phyloP scores from a whole-genome alignment of 495 filamentous ascomycete genomes.

The Aspergillus sclerotiicarbonarius region DNA sequence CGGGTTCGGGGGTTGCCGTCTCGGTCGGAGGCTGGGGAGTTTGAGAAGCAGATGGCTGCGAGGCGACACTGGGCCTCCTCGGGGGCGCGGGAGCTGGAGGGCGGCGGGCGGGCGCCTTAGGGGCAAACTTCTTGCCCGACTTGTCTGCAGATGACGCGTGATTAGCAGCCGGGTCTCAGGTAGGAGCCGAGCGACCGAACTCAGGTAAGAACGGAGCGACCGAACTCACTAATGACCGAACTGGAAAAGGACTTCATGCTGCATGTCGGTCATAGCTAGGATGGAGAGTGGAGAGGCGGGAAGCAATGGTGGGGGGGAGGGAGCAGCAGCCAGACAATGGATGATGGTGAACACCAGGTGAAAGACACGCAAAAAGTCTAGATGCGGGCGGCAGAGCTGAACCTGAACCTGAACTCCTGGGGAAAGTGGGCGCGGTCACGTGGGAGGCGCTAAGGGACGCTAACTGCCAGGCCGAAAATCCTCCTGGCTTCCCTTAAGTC shows the following conservation, averaged over 20 bases:
- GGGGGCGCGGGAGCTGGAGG: constrained; percentile 35
- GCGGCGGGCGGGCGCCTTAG: constrained; percentile 50
- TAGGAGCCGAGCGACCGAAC: constrained; percentile 16
- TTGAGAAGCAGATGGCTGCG: constrained; percentile 38
- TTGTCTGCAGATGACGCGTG: constrained; percentile 38
- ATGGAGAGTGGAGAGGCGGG: constrained; percentile 4
- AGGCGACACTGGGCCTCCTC: constrained; percentile 38
- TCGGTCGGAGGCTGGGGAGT: constrained; percentile 26
- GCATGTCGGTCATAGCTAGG: constrained; percentile 24
- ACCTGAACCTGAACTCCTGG: constrained; percentile 25
- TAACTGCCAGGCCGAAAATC: constrained; percentile 41
- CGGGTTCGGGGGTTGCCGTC: constrained; percentile 20
- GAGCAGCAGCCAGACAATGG: constrained; percentile 11
- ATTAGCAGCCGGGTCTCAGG: constrained; percentile 8
- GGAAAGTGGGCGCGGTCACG: constrained; percentile 36
- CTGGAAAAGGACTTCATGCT: constrained; percentile 55
- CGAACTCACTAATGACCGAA: constrained; percentile 54
- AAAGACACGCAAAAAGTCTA: constrained; percentile 9
- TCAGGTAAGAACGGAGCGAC: constrained; percentile 27
- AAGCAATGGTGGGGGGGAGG: constrained; percentile 10
- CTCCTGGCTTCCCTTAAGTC: constrained; percentile 34
- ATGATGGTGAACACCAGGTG: not conserved
- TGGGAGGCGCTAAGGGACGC: constrained; percentile 31
- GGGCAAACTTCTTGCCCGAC: constrained; percentile 55
- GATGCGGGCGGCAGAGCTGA: constrained; percentile 17